A percentile compares a stretch with the other conserved stretches of the same genome.
Evolutionary conservation across 1,284 basidiomycete genomes (phyloP).

Genomic region (Cryptococcus sp.): DNA sequence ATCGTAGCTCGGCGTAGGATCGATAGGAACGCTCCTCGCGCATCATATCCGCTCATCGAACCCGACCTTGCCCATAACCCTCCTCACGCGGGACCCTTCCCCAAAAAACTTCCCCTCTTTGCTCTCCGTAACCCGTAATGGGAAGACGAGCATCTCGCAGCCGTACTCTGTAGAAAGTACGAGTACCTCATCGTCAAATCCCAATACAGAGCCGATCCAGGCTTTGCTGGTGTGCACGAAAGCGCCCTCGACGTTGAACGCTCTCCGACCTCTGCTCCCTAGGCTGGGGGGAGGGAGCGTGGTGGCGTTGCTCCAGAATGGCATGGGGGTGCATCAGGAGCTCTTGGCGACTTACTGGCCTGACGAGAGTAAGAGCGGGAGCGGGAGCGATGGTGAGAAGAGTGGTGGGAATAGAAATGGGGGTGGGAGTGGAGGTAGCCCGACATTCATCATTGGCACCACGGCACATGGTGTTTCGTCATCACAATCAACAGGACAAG

Average conservation of each 20-base stretch:
- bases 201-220: constrained; percentile 56
- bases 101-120: constrained; percentile 2
- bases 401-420: no score
- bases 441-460: constrained; percentile 81
- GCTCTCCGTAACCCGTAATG: constrained; percentile 17
- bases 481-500: constrained; percentile 1
- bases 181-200: background rate
- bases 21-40: constrained; percentile 77
- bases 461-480: constrained; percentile 72
- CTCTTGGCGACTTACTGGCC: constrained; percentile 71
- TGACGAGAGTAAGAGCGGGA: constrained; percentile 56
- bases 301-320: constrained; percentile 88
- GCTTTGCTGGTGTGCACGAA: constrained; percentile 83
- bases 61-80: constrained; percentile 62
- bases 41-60: constrained; percentile 68
- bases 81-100: constrained; percentile 62
- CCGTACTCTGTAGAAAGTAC: constrained; percentile 25
- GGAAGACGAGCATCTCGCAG: constrained; percentile 11
- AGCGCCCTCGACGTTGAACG: constrained; percentile 65
- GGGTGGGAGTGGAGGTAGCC: constrained; percentile 59
- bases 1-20: constrained; percentile 66
- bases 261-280: constrained; percentile 64
- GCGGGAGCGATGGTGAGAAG: constrained; percentile 15
- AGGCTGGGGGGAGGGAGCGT: constrained; percentile 72
- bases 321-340: constrained; percentile 83